Base-by-base conservation (phyloP, 768 basidiomycete genomes). In the Mycena venus region DNA sequence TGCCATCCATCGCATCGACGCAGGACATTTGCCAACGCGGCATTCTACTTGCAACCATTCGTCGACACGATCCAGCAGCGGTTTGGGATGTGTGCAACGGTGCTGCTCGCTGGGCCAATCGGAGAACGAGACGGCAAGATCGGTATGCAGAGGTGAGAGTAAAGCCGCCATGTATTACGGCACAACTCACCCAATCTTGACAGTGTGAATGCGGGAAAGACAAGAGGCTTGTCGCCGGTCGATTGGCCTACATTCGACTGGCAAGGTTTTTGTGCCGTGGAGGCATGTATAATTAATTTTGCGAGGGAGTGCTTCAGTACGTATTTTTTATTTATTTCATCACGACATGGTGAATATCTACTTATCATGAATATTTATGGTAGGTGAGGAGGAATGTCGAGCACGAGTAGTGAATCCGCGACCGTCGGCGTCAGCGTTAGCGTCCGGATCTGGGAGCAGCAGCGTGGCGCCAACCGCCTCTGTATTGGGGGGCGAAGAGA, bases 41-140 rank as follows among this genome's bases (percentile, higher is more conserved):
- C 44, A 4, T 40, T 23, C 25, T 69, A 60, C 40, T 47, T 69
- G 31, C 56, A 69, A 31, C 68, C 68, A 2, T 69, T 49, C 19
- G 58, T 53, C 14, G 59, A 70, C 36, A 38, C 34, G 2, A 53
- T 62, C 6, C 4, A 32, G 3, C 25, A 70, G 11, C 59, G 68
- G 0, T 70, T 51, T 23, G 68, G 68, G 25, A 70, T 70, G 68
- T 36, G 32, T 12, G 68, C n/a, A 4, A 38, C 68, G 34, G 8
- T 70, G 2, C 14, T 62, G 17, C 14, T 69, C 5, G 40, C 38
- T 10, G 49, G 60, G 2, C 68, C 68, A 4, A 70, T 69, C 32
- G 68, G 68, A 10, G 25, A 31, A 12, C 38, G 36, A 6, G 42
- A 42, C 0, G 68, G 68, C 5, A 21, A 12, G 8, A 19, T 68